Evolutionary conservation across 305 asterid genomes (phyloP).

Genomic region (Fraxinus ornus): DNA sequence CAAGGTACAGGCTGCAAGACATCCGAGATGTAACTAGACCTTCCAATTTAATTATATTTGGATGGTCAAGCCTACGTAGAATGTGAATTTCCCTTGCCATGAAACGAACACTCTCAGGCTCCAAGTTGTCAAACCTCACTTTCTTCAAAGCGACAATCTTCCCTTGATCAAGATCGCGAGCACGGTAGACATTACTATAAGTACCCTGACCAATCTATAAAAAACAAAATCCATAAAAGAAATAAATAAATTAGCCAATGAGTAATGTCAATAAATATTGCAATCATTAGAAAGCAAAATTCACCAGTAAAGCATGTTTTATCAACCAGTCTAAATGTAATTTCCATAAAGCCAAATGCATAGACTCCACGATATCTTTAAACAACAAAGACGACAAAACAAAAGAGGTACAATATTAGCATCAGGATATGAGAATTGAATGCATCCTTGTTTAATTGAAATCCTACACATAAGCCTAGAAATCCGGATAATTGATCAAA

Average conservation of each 20-base stretch:
- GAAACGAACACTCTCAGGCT: constrained; percentile 90
- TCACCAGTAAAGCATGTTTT: background rate
- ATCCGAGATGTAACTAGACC: constrained; percentile 90
- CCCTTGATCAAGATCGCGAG: constrained; percentile 81
- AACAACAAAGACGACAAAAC: background rate
- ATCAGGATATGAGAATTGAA: background rate
- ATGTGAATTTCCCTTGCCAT: constrained; percentile 94
- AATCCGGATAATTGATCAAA: background rate
- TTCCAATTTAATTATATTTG: constrained; percentile 81
- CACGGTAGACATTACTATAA: constrained; percentile 86
- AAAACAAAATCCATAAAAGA: constrained; percentile 19
- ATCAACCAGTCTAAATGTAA: background rate
- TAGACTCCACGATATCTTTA: background rate
- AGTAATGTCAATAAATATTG: background rate
- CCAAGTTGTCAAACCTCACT: constrained; percentile 88
- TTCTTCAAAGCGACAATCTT: constrained; percentile 89
- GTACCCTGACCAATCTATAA: constrained; percentile 95
- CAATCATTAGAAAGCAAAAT: background rate
- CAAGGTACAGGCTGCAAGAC: constrained; percentile 93
- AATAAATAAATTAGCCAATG: constrained; percentile 22
- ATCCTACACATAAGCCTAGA: background rate
- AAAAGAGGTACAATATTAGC: background rate
- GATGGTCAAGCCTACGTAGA: constrained; percentile 85
- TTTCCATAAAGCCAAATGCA: background rate
- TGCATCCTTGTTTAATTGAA: background rate